These are phyloP conservation scores for Coniochaeta pulveracea DNA, from an alignment of 2,329 filamentous ascomycete genomes.

Conservation along the genomic window DNA sequence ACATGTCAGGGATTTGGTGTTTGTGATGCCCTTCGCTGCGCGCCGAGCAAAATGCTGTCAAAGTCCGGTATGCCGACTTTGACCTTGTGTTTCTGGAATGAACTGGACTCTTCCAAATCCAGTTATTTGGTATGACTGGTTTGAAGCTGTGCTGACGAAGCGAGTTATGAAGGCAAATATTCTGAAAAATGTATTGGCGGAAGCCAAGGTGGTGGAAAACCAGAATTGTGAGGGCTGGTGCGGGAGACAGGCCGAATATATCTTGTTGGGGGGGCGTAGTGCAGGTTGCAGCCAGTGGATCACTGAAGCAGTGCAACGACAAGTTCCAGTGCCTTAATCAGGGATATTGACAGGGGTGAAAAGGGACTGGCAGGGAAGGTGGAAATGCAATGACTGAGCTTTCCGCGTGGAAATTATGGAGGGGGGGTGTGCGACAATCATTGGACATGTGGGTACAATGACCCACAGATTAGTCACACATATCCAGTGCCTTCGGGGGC, in stretches of 20 bases:
- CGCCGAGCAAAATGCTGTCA: constrained; percentile 21
- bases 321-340: not conserved
- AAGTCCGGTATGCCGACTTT: constrained; percentile 23
- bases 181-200: constrained; percentile 11
- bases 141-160: constrained; percentile 5
- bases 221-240: constrained; percentile 8
- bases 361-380: not conserved
- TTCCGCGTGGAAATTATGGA: constrained; percentile 2
- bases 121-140: constrained; percentile 14
- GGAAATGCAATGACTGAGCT: not conserved
- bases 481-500: not conserved
- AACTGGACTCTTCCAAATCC: constrained; percentile 26
- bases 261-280: not conserved
- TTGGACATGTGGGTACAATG: not conserved
- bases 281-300: not conserved
- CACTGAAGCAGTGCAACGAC: not conserved
- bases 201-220: constrained; percentile 13
- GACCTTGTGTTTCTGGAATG: constrained; percentile 22
- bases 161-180: constrained; percentile 4
- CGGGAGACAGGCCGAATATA: constrained; percentile 1
- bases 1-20: constrained; percentile 39
- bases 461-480: constrained; percentile 5
- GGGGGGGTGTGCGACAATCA: not conserved
- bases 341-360: not conserved
- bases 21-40: constrained; percentile 24